Conservation (phyloP, 306 rosid genomes). For the cucumber (Cucumis sativus) region Cucumber_9930_V3 NC_026655.2:7960501-7961000, state of each 20-base stretch:
- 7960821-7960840: slow-evolving; percentile 85
- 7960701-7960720: neutral
- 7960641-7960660: too few species aligned
- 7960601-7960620: neutral
- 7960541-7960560: neutral
- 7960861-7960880: slow-evolving; percentile 70
- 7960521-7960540: neutral
- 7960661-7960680: neutral
- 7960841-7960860: slow-evolving; percentile 78
- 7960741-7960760: slow-evolving; percentile 20
- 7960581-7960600: neutral
- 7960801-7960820: slow-evolving; percentile 82
- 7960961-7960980: neutral
- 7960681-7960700: too few species aligned
- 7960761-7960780: slow-evolving; percentile 62
- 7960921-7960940: neutral
- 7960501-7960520: neutral
- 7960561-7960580: neutral
- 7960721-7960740: neutral
- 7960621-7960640: neutral
- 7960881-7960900: neutral
- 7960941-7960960: neutral
- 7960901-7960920: neutral
- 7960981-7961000: slow-evolving; percentile 78
- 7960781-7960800: slow-evolving; percentile 87